A percentile compares a stretch with the other conserved stretches of the same genome.
phyloP scores from a whole-genome alignment of 2,329 filamentous ascomycete species.

The Venturia aucupariae region DNA sequence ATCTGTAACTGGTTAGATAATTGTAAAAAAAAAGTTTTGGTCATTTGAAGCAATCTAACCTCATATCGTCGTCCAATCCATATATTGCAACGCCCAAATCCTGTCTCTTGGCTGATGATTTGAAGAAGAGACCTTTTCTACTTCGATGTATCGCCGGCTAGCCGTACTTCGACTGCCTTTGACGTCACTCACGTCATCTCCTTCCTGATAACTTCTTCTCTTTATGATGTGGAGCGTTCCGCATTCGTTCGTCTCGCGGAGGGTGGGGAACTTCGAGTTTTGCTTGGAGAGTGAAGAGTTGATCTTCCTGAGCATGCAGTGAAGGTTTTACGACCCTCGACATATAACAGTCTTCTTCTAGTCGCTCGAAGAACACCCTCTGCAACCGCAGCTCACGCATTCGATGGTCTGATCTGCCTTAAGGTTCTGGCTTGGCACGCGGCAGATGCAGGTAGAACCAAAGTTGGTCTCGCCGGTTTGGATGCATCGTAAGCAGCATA shows the following conservation, averaged over 20 bases:
- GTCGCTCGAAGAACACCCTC: constrained; percentile 81
- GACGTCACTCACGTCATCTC: not conserved
- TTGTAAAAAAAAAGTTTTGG: not conserved
- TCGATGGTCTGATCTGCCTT: constrained; percentile 87
- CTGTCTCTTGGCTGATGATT: not conserved
- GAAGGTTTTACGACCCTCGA: not conserved
- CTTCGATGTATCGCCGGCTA: not conserved
- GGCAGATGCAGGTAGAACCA: constrained; percentile 93
- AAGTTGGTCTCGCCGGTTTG: constrained; percentile 99
- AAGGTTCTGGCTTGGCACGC: constrained; percentile 79
- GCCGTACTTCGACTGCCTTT: not conserved
- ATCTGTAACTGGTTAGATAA: constrained; percentile 2
- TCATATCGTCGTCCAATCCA: not conserved
- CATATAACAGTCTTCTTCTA: constrained; percentile 27
- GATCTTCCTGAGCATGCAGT: not conserved
- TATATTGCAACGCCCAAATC: not conserved
- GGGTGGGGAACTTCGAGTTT: not conserved
- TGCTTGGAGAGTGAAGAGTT: not conserved
- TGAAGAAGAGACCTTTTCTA: not conserved
- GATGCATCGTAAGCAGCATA: constrained; percentile 91
- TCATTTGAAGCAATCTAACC: constrained; percentile 15
- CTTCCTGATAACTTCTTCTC: not conserved
- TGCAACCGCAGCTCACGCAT: constrained; percentile 90
- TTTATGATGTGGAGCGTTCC: not conserved
- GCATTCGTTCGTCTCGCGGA: not conserved